Percentiles rank a stretch among this genome's conserved stretches.
Conservation (phyloP, 2,329 filamentous ascomycete genomes). For the Camillea tinctor region DNA sequence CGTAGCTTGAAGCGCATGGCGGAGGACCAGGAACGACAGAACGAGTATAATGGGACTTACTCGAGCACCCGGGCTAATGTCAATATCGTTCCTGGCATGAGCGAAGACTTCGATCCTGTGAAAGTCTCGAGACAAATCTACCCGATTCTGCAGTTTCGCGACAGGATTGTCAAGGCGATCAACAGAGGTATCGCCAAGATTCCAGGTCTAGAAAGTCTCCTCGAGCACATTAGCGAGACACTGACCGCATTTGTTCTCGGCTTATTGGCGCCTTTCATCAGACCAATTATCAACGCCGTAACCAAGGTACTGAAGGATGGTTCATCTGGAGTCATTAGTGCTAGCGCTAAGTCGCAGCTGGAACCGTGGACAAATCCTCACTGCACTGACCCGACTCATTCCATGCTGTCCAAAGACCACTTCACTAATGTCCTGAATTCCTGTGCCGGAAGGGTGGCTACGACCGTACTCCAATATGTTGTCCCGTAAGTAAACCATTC, state of each 20-base stretch:
- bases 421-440: constrained; percentile 78
- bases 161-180: constrained; percentile 88
- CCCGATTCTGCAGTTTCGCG: constrained; percentile 88
- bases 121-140: constrained; percentile 82
- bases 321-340: constrained; percentile 67
- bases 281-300: constrained; percentile 85
- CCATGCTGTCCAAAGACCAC: constrained; percentile 80
- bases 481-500: constrained; percentile 61
- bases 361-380: constrained; percentile 76
- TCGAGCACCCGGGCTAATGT: constrained; percentile 43
- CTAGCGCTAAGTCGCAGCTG: constrained; percentile 71
- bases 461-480: constrained; percentile 78
- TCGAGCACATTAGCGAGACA: constrained; percentile 92
- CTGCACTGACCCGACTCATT: constrained; percentile 78
- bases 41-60: constrained; percentile 27
- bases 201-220: constrained; percentile 82
- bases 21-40: constrained; percentile 56
- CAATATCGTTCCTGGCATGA: constrained; percentile 72
- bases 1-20: constrained; percentile 61
- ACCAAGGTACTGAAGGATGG: constrained; percentile 83
- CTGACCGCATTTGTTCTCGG: constrained; percentile 90
- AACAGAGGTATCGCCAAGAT: constrained; percentile 85
- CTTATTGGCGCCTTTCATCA: constrained; percentile 85
- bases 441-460: constrained; percentile 70
- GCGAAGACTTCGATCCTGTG: constrained; percentile 72